A percentile compares a stretch with the other conserved stretches of the same genome.
Conservation (phyloP, 2,329 filamentous ascomycete species). For the Ilyonectria sp. region DNA sequence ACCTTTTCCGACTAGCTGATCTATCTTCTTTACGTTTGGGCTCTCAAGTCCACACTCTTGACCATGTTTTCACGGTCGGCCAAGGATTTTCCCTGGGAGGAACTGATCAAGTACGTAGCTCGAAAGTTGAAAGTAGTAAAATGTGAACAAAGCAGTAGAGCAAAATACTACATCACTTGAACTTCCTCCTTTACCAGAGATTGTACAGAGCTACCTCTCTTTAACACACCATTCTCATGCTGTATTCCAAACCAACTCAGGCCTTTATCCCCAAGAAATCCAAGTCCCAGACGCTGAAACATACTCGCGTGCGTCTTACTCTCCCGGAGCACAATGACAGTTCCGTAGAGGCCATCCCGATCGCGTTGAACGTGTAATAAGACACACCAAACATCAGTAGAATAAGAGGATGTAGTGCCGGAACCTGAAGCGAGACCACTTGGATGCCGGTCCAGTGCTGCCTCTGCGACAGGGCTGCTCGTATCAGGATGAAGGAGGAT, state of each 20-base stretch:
- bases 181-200: not conserved
- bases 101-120: no score
- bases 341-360: conserved; percentile 2
- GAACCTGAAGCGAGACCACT: not conserved
- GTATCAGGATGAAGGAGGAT: conserved; percentile 2
- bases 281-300: conserved; percentile 18
- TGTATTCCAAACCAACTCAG: conserved; percentile 15
- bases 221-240: not conserved
- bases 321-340: not conserved
- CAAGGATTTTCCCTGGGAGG: no score
- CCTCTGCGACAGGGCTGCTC: conserved; percentile 6
- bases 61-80: no score
- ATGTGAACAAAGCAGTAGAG: no score
- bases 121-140: no score
- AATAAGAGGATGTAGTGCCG: not conserved
- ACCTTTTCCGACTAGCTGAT: no score
- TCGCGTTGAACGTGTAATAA: conserved; percentile 15
- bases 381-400: conserved; percentile 5
- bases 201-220: not conserved
- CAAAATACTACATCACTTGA: not conserved
- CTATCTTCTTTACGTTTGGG: no score
- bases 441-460: conserved; percentile 10
- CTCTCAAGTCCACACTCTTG: no score
- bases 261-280: conserved; percentile 8
- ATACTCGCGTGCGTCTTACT: not conserved